A percentile compares a stretch with the other conserved stretches of the same genome.
These are phyloP conservation scores for Dissoconium aciculare DNA, from an alignment of 2,329 filamentous ascomycete species.

Conservation along the genomic window DNA sequence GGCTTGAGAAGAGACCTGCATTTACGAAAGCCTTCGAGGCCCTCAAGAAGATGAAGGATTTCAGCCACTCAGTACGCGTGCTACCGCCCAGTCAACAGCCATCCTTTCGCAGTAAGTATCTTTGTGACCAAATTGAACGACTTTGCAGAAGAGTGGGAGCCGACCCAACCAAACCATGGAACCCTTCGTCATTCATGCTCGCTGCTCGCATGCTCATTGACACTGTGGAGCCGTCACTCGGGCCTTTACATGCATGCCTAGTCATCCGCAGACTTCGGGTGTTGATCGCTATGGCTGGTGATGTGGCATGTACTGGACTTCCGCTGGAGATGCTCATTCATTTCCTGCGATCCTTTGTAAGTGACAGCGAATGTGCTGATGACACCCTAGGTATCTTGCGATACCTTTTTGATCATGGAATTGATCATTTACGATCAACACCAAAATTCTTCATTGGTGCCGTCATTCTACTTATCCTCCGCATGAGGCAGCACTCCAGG, in stretches of 20 bases:
- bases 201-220: conserved; percentile 59
- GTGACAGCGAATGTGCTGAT: conserved; percentile 74
- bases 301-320: conserved; percentile 60
- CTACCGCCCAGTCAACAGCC: conserved; percentile 75
- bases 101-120: conserved; percentile 62
- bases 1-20: conserved; percentile 20
- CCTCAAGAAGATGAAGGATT: conserved; percentile 53
- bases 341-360: conserved; percentile 61
- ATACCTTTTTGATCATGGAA: conserved; percentile 62
- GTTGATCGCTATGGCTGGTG: conserved; percentile 61
- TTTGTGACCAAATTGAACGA: conserved; percentile 60
- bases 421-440: conserved; percentile 42
- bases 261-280: conserved; percentile 76
- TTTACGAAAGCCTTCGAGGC: conserved; percentile 48
- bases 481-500: conserved; percentile 42
- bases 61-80: conserved; percentile 48
- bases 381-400: conserved; percentile 77
- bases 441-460: conserved; percentile 72
- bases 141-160: conserved; percentile 60
- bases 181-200: conserved; percentile 18
- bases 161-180: conserved; percentile 34
- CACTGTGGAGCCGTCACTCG: conserved; percentile 66
- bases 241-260: conserved; percentile 72
- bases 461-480: conserved; percentile 62
- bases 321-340: conserved; percentile 82